These are phyloP conservation scores for Litsea cubeba DNA, from an alignment of 164 flowering plant genomes.

Conservation along the genomic window DNA sequence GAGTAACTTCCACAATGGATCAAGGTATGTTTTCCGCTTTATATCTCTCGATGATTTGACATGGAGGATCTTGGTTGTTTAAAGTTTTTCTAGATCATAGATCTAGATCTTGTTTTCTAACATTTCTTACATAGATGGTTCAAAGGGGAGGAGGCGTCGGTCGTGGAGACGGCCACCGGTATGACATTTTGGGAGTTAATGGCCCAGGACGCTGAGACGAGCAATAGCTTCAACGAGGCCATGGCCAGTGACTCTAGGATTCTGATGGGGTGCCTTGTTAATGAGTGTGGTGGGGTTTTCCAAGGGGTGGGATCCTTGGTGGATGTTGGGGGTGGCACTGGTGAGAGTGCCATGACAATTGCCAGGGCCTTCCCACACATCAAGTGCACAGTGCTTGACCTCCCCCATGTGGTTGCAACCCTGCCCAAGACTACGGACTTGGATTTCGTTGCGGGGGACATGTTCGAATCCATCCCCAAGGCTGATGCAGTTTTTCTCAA, in stretches of 20 bases:
- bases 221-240: conserved; percentile 26
- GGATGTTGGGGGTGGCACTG: conserved; percentile 41
- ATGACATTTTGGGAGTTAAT: conserved; percentile 13
- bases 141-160: conserved; percentile 8
- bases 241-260: conserved; percentile 41
- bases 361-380: conserved; percentile 29
- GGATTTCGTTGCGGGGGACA: conserved; percentile 24
- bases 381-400: conserved; percentile 31
- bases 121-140: conserved; percentile 23
- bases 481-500: conserved; percentile 28
- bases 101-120: too few species aligned
- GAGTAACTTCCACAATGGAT: too few species aligned
- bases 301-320: conserved; percentile 30
- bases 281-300: conserved; percentile 18
- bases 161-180: conserved; percentile 24
- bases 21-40: too few species aligned
- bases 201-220: conserved; percentile 5
- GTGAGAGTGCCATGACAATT: conserved; percentile 24
- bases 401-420: conserved; percentile 33
- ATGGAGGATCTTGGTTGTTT: too few species aligned
- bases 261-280: conserved; percentile 16
- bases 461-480: conserved; percentile 25
- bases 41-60: too few species aligned
- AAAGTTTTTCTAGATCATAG: too few species aligned
- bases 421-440: conserved; percentile 15